A percentile compares a stretch with the other conserved stretches of the same genome.
phyloP scores from a whole-genome alignment of 352 stramenopile genomes.

The Phytophthora pseudosyringae region DNA sequence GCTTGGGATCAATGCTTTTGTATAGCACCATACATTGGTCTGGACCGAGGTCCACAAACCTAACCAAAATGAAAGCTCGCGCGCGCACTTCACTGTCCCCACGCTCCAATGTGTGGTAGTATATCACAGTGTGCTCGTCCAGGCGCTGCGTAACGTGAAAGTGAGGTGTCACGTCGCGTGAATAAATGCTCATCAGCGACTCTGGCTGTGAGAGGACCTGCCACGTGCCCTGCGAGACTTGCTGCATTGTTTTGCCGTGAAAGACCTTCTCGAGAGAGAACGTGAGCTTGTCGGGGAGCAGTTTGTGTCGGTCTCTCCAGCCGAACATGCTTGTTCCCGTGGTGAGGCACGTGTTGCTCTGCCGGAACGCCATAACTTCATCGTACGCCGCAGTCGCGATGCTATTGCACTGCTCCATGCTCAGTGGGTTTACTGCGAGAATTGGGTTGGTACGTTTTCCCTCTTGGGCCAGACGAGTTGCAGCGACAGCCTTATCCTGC shows the following conservation, averaged over 20 bases:
- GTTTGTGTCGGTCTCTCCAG: constrained; percentile 57
- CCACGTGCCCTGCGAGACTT: constrained; percentile 47
- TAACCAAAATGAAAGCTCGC: constrained; percentile 55
- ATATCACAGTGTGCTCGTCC: constrained; percentile 56
- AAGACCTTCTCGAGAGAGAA: constrained; percentile 70
- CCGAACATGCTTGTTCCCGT: constrained; percentile 60
- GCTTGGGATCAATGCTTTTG: constrained; percentile 48
- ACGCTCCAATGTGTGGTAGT: constrained; percentile 68
- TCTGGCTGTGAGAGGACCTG: constrained; percentile 45
- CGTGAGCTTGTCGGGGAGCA: constrained; percentile 46
- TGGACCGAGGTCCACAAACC: constrained; percentile 40
- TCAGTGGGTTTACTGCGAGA: constrained; percentile 42
- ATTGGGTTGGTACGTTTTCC: constrained; percentile 41
- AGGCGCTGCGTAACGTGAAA: constrained; percentile 71
- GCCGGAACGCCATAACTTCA: constrained; percentile 50
- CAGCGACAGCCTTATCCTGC: constrained; percentile 44
- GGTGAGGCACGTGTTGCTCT: constrained; percentile 45
- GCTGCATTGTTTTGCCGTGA: constrained; percentile 25
- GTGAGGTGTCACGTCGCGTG: constrained; percentile 45
- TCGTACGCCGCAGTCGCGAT: constrained; percentile 47
- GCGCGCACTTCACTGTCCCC: constrained; percentile 41
- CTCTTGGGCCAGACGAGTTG: constrained; percentile 37
- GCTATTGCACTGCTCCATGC: constrained; percentile 36
- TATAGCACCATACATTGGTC: constrained; percentile 48
- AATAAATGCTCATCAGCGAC: constrained; percentile 45